Base-by-base conservation (phyloP, 352 stramenopile genomes). In the Elongisporangium prolatum region DNA sequence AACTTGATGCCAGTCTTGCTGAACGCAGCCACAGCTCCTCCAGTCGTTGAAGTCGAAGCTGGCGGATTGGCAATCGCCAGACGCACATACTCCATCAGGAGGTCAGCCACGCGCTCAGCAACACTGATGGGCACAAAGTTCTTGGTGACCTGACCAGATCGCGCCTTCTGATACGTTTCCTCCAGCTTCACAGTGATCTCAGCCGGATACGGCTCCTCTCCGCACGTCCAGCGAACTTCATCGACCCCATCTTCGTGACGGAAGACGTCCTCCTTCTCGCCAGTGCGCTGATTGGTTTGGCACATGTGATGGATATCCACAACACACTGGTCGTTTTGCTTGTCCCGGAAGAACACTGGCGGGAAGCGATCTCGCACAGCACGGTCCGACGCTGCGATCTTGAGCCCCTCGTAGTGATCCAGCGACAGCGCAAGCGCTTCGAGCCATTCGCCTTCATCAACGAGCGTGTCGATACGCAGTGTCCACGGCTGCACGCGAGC, bases 361-460 rank as follows among this genome's bases (percentile, higher is more conserved):
- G 86, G 86, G 67, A 95, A 95, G 2, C 86, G 80, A 56, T 95
- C 86, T 21, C 86, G 83, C 20, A 86, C 84, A n/a, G 86, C 86
- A 48, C 86, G 78, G 53, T 92, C 84, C 3, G 81, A 77, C 0
- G 86, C 86, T 1, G 84, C 84, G 16, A 90, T 75, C 55, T 95
- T 93, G 2, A 97, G 63, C 25, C 88, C 93, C 79, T 98, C 93
- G 48, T 97, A 98, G 61, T 98, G 90, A 68, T 98, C 95, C 34
- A 99, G 74, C 7, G 94, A 92, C n/a, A 98, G 73, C 22, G 94
- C 93, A 16, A 99, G 81, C 2, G 95, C 96, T 68, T 98, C 95
- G 6, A 99, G 79, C 96, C 96, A 99, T 73, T 98, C 94, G 48
- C 96, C 96, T 65, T 98, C 90, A 55, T 98, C 89, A 52, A 98